Conservation (phyloP, 768 basidiomycete genomes). For the Crassisporium funariophilum region DNA sequence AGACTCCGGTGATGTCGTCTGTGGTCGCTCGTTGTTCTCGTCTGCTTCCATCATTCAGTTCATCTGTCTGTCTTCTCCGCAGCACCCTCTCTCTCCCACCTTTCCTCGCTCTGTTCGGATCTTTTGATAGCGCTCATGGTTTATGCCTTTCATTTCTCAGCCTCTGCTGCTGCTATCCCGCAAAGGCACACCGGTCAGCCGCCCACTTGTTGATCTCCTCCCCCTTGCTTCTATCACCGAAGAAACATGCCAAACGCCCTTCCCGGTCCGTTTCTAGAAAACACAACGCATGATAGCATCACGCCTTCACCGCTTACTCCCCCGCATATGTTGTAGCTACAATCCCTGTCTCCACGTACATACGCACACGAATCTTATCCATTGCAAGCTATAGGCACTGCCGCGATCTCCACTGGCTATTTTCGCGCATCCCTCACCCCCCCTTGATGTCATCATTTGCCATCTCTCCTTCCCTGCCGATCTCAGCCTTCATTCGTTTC, state of each 20-base stretch:
- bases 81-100: constrained; percentile 15
- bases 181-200: constrained; percentile 9
- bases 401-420: constrained; percentile 7
- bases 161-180: constrained; percentile 10
- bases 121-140: constrained; percentile 10
- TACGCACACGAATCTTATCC: constrained; percentile 13
- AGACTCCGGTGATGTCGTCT: constrained; percentile 25
- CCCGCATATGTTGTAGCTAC: constrained; percentile 1
- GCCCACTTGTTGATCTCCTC: constrained; percentile 12
- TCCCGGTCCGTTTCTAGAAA: constrained; percentile 11
- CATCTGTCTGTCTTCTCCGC: constrained; percentile 23
- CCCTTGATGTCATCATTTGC: constrained; percentile 9
- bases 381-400: too few relatives aligned
- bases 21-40: too few relatives aligned
- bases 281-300: not conserved
- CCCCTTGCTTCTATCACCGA: constrained; percentile 16
- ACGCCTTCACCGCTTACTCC: constrained; percentile 6
- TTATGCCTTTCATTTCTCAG: constrained; percentile 10
- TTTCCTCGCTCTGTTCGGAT: constrained; percentile 22
- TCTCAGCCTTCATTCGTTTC: constrained; percentile 1
- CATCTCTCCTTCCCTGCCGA: not conserved
- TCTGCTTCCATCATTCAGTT: constrained; percentile 14
- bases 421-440: constrained; percentile 11
- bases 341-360: constrained; percentile 5
- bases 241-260: constrained; percentile 3